Evolutionary conservation across 2,329 filamentous ascomycete genomes (phyloP), one percentile per base, ranked within the genome.

Genomic region (Fusarium floridanum): DNA sequence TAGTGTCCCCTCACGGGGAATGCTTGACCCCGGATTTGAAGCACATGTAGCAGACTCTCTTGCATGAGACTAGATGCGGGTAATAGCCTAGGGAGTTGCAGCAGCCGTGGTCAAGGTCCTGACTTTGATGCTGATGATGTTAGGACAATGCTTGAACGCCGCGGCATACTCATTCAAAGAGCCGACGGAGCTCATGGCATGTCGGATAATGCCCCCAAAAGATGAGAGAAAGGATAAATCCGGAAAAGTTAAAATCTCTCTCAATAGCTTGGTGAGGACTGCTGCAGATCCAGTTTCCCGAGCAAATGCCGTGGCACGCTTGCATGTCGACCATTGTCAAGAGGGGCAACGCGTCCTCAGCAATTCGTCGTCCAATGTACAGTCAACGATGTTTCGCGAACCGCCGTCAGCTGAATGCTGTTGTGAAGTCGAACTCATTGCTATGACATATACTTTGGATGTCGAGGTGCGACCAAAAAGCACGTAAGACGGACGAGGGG

Each of bases 1-100:
- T 14, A 55, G 17, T 20, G 6, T 32, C 17, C 17, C 17, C 3
- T 55, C 14, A 56, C n/a, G 20, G 12, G 6, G 16, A 57, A 57
- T 37, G 14, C 14, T 57, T 24, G 12, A 24, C 12, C 12, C 32
- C n/a, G 29, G 37, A 36, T 14, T 16, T 57, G 68, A 84, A 82
- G 76, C 83, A 85, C 17, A 80, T 70, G 67, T 80, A 84, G 75
- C 84, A 86, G 59, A 85, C 82, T 2, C 84, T 82, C 37, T 39
- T 37, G 56, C 36, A n/a, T 17, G 32, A 24, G 16, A 41, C 22
- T 14, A 59, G 34, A 5, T 10, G 16, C 22, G 20, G 2, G 34
- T 16, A 39, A 12, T n/a, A 17, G 36, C 81, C 83, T 66, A 85
- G 84, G 17, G 77, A 72, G n/a, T 77, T 77, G 75, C 84, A 85